These are phyloP conservation scores for Talaromyces trachyspermus DNA, from an alignment of 495 filamentous ascomycete genomes.

Conservation along the genomic window DNA sequence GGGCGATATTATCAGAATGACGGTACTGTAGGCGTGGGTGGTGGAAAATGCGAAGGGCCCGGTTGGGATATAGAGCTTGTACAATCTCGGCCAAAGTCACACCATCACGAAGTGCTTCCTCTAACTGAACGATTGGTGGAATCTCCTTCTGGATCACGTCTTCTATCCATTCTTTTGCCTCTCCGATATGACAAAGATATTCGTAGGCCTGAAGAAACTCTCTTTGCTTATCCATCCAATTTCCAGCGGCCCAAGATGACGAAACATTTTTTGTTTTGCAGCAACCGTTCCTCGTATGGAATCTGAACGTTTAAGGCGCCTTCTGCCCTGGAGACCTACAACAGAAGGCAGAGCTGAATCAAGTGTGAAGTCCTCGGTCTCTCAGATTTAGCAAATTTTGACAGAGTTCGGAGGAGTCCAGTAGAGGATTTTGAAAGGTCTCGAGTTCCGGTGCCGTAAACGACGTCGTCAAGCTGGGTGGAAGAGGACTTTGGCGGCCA, in stretches of 20 bases:
- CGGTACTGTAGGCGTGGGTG: constrained; percentile 80
- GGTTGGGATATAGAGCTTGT: constrained; percentile 72
- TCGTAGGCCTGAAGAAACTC: constrained; percentile 97
- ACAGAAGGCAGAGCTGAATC: constrained; percentile 71
- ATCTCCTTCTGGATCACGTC: constrained; percentile 83
- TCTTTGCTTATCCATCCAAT: constrained; percentile 98
- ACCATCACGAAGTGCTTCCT: constrained; percentile 88
- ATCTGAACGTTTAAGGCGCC: constrained; percentile 70
- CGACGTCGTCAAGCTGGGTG: constrained; percentile 35
- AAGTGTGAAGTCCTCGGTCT: constrained; percentile 72
- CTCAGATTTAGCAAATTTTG: constrained; percentile 70
- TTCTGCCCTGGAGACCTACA: constrained; percentile 74
- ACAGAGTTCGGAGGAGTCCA: constrained; percentile 80
- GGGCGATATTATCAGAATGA: constrained; percentile 93
- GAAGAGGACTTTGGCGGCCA: constrained; percentile 37
- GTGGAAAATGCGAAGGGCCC: constrained; percentile 74
- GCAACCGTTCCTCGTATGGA: constrained; percentile 43
- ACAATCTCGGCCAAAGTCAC: constrained; percentile 96
- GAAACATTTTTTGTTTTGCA: constrained; percentile 38
- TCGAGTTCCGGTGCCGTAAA: constrained; percentile 64
- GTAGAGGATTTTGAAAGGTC: constrained; percentile 75
- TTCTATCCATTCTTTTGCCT: constrained; percentile 99
- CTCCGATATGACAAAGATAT: constrained; percentile 97
- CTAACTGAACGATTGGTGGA: constrained; percentile 90
- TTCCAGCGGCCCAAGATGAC: constrained; percentile 72